Base-by-base conservation (phyloP, 1,284 basidiomycete species). In the Puccinia triticina region DNA sequence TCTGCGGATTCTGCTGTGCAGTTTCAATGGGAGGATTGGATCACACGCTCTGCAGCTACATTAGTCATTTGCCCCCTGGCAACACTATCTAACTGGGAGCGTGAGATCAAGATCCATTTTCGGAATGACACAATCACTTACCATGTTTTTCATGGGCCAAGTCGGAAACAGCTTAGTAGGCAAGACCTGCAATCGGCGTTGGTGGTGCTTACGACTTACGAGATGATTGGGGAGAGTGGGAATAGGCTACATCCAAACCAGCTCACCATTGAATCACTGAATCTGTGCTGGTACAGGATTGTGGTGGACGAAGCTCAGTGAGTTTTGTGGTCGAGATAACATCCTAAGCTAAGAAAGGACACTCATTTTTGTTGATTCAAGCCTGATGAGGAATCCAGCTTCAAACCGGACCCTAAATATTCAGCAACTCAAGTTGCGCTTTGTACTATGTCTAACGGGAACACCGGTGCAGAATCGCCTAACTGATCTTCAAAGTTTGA, bases 391-490 rank as follows among this genome's bases (percentile, higher is more conserved):
- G 76, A 86, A 86, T 55, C 83, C 85, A 0, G 73, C 83, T 11
- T 86, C 86, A 2, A 85, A 85, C 84, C 86, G 87, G 72, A 85
- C 84, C 29, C 84, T 84, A 64, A 86, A 86, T 7, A 85, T 85
- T 2, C 86, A 86, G 84, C 86, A 86, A 37, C 84, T 87, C 4
- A 84, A 85, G 10, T 85, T 85, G 0, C 84, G 85, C 29, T 84
- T 86, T n/a, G 83, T 86, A 10, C 82, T 86, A 59, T 86, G 85
- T 40, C 83, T 87, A 21, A 87, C 86, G 2, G 86, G 86, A 21
- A 87, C 86, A 26, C 86, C 86, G 14, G 85, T 87, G 23, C 86
- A 87, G 78, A 87, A 87, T 83, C 84, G 84, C 16, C 83, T 86
- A 55, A 85, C 86, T 82, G 86, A 87, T 46, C 83, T 87, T 11